Conservation (phyloP, 495 filamentous ascomycete genomes). For the Oidiodendron maius region DNA sequence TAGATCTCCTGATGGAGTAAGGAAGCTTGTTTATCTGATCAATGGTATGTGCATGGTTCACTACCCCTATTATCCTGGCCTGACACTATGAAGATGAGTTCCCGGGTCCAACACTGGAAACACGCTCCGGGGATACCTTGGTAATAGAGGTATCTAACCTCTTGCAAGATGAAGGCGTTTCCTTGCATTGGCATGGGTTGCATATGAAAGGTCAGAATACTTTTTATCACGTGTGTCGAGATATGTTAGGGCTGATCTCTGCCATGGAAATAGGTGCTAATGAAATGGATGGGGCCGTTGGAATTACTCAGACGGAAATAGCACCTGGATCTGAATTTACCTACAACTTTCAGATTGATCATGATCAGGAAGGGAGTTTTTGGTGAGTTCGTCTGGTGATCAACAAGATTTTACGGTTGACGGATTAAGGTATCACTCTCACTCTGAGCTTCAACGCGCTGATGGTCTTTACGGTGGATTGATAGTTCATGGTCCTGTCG, state of each 20-base stretch:
- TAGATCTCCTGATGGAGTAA: slow-evolving; percentile 36
- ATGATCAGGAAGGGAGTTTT: slow-evolving; percentile 9
- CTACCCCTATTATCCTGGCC: background rate
- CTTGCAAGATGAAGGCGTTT: slow-evolving; percentile 10
- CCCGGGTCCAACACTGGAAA: slow-evolving; percentile 12
- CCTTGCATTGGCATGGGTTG: slow-evolving; percentile 16
- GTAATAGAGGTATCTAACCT: slow-evolving; percentile 11
- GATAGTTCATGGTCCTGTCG: slow-evolving; percentile 9
- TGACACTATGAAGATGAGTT: slow-evolving; percentile 10
- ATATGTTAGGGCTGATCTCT: background rate
- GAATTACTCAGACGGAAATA: slow-evolving; percentile 10
- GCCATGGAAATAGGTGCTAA: slow-evolving; percentile 13
- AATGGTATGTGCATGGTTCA: slow-evolving; percentile 7
- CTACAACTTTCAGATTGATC: slow-evolving; percentile 9
- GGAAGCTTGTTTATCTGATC: slow-evolving; percentile 32
- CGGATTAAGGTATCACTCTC: slow-evolving; percentile 14
- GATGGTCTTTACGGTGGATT: slow-evolving; percentile 16
- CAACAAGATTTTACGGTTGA: background rate
- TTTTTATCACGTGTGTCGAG: background rate
- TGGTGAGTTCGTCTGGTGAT: slow-evolving; percentile 2
- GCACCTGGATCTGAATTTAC: slow-evolving; percentile 3
- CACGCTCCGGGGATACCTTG: slow-evolving; percentile 12
- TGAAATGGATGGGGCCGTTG: slow-evolving; percentile 15
- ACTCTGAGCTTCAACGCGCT: slow-evolving; percentile 17
- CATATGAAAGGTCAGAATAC: slow-evolving; percentile 14